phyloP scores from a whole-genome alignment of 2,329 filamentous ascomycete species.

The Fusarium zealandicum region DNA sequence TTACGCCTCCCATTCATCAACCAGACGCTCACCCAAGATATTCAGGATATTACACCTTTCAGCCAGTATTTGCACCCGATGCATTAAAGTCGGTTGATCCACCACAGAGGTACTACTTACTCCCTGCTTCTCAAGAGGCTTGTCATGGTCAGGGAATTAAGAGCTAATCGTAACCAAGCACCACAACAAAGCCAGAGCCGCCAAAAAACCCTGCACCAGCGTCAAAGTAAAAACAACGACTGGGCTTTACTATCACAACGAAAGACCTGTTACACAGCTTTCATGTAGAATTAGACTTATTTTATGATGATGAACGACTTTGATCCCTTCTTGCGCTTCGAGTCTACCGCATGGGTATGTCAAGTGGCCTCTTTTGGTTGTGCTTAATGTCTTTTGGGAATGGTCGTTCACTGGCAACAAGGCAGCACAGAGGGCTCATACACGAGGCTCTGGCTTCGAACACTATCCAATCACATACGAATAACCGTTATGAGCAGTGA shows the following conservation, averaged over 20 bases:
- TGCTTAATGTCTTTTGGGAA: background rate
- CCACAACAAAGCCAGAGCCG: constrained; percentile 12
- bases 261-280: background rate
- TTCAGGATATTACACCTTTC: constrained; percentile 49
- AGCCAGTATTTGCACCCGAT: constrained; percentile 44
- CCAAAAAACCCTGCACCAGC: constrained; percentile 16
- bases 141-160: too few relatives aligned
- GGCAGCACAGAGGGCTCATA: too few relatives aligned
- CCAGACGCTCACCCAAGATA: constrained; percentile 17
- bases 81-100: constrained; percentile 14
- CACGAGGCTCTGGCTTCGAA: too few relatives aligned
- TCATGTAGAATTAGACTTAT: background rate
- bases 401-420: background rate
- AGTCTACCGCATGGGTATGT: too few relatives aligned
- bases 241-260: too few relatives aligned
- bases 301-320: background rate
- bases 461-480: too few relatives aligned
- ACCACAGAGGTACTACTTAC: constrained; percentile 18
- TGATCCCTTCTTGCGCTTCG: too few relatives aligned
- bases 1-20: background rate
- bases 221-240: constrained; percentile 11
- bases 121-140: too few relatives aligned
- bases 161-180: constrained; percentile 11
- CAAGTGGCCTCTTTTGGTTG: background rate
- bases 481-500: background rate